A percentile compares a stretch with the other conserved stretches of the same genome.
Evolutionary conservation across 306 rosid species (phyloP).

Genomic region (Biancaea sappan): DNA sequence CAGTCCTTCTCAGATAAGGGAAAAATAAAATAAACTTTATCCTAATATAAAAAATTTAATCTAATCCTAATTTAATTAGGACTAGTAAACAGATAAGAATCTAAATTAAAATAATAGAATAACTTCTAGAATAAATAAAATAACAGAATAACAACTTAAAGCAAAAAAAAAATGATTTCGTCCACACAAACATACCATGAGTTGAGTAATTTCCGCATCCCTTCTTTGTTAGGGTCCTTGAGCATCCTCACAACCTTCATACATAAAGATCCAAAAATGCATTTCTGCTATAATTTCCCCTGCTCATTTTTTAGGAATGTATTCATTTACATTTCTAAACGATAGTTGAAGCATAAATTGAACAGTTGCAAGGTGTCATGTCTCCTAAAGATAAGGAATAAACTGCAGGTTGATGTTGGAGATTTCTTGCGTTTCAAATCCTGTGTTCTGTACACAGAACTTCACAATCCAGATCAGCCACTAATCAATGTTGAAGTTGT

Average conservation of each 20-base stretch:
- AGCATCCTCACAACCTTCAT: not conserved
- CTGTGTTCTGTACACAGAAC: conserved; percentile 79
- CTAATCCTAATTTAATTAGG: no score
- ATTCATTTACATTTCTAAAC: not conserved
- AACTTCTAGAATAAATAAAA: no score
- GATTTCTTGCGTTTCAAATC: conserved; percentile 92
- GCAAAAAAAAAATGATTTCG: no score
- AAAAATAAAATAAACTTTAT: no score
- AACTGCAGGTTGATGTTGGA: conserved; percentile 89
- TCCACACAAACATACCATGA: not conserved
- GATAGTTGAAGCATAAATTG: not conserved
- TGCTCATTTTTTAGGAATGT: not conserved
- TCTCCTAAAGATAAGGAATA: conserved; percentile 7
- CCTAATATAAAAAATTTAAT: no score
- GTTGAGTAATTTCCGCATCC: not conserved
- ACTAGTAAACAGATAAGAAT: no score
- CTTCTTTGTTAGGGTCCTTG: not conserved
- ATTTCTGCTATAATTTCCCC: conserved; percentile 13
- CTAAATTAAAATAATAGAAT: no score
- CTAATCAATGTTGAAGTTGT: conserved; percentile 91
- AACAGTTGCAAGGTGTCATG: not conserved
- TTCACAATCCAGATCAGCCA: conserved; percentile 77
- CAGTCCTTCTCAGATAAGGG: no score
- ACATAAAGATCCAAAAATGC: not conserved
- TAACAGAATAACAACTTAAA: no score